Conservation (phyloP, 441 rosid species). For the Populus hybrid region DNA sequence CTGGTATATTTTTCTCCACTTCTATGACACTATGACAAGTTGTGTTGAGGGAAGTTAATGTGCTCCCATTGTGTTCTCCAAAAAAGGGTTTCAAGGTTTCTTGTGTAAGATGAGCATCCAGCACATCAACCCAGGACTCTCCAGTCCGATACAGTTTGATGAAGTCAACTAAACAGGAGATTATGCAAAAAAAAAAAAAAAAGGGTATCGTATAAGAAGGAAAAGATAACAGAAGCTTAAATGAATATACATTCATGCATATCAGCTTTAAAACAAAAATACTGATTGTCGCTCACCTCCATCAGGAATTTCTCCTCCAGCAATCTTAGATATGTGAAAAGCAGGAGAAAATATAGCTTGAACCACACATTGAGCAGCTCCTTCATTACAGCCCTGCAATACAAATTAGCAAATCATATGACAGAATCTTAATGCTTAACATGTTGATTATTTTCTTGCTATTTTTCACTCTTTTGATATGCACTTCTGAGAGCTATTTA, state of each 20-base stretch:
- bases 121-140: conserved; percentile 23
- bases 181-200: conserved; percentile 8
- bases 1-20: conserved; percentile 26
- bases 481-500: neutral
- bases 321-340: conserved; percentile 44
- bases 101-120: conserved; percentile 21
- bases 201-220: neutral
- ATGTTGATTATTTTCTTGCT: neutral
- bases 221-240: neutral
- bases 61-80: conserved; percentile 20
- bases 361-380: conserved; percentile 24
- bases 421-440: conserved; percentile 1
- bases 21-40: conserved; percentile 24
- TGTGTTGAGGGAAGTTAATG: conserved; percentile 19
- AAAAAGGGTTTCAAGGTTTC: conserved; percentile 25
- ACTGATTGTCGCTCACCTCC: conserved; percentile 35
- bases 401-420: conserved; percentile 19
- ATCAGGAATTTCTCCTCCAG: conserved; percentile 33
- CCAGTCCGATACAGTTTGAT: conserved; percentile 30
- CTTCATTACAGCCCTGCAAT: conserved; percentile 43
- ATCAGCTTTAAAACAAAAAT: neutral
- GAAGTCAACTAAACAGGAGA: conserved; percentile 29
- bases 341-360: conserved; percentile 64
- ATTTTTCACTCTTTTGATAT: neutral
- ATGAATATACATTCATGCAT: neutral